Percentiles rank a stretch among this genome's conserved stretches.
phyloP scores from a whole-genome alignment of 2,329 filamentous ascomycete species.

The Polytolypa hystricis region DNA sequence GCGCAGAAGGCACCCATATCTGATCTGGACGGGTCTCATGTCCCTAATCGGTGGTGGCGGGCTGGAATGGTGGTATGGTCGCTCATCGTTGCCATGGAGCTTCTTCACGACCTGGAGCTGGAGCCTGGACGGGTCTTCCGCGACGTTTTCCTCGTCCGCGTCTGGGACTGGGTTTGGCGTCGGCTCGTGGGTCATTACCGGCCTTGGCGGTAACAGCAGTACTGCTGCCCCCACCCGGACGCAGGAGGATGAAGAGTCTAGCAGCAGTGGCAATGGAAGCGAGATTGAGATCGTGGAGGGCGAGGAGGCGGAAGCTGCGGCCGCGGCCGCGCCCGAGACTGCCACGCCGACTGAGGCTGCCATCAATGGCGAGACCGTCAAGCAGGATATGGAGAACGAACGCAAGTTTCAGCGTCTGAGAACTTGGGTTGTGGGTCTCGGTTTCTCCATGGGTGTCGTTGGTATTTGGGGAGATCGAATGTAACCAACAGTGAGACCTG shows the following conservation, averaged over 20 bases:
- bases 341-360: slow-evolving; percentile 15
- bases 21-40: slow-evolving; percentile 71
- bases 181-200: slow-evolving; percentile 1
- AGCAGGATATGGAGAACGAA: slow-evolving; percentile 34
- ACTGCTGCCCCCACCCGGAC: neutral
- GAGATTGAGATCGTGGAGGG: slow-evolving; percentile 13
- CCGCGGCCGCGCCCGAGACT: slow-evolving; percentile 1
- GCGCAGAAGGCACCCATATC: slow-evolving; percentile 71
- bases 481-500: too few relatives aligned
- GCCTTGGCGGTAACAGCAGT: neutral
- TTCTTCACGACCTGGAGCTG: slow-evolving; percentile 35
- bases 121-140: slow-evolving; percentile 12
- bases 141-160: neutral
- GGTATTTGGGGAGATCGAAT: slow-evolving; percentile 38
- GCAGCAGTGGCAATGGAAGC: slow-evolving; percentile 8
- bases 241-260: slow-evolving; percentile 11
- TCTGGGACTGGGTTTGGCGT: slow-evolving; percentile 2
- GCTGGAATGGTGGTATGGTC: slow-evolving; percentile 64
- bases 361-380: slow-evolving; percentile 36
- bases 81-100: slow-evolving; percentile 39
- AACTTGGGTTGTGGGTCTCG: slow-evolving; percentile 30
- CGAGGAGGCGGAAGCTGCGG: slow-evolving; percentile 5
- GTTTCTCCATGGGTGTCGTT: slow-evolving; percentile 36
- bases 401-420: slow-evolving; percentile 28
- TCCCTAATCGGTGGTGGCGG: slow-evolving; percentile 34